Percentiles rank a stretch among this genome's conserved stretches.
Conservation (phyloP, 129 eudicot species). For the Oenanthe sinensis region DNA sequence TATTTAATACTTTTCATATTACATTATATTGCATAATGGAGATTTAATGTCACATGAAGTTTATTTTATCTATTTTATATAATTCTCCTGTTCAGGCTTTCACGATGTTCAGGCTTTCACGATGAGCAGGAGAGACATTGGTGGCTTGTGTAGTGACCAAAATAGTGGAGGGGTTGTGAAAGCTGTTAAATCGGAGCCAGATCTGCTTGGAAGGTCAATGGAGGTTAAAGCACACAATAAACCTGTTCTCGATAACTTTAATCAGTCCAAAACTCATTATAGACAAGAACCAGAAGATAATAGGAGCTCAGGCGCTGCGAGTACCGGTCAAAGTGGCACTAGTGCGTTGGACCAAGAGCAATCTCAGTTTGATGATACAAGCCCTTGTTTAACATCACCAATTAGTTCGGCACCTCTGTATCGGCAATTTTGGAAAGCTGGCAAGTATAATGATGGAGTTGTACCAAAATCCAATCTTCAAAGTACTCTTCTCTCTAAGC, state of each 20-base stretch:
- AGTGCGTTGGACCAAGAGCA: constrained; percentile 11
- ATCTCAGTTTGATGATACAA: constrained; percentile 13
- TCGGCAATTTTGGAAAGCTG: constrained; percentile 44
- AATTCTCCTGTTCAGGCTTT: neutral
- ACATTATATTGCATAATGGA: neutral
- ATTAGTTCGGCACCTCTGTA: constrained; percentile 32
- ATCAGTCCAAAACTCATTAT: neutral
- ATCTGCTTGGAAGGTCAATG: constrained; percentile 1
- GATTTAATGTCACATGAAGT: neutral
- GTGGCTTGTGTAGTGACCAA: constrained; percentile 2
- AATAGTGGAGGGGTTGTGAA: neutral
- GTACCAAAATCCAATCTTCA: constrained; percentile 6
- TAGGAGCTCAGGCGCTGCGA: constrained; percentile 1
- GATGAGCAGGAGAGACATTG: constrained; percentile 5
- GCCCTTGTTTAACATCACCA: constrained; percentile 16
- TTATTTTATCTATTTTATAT: neutral
- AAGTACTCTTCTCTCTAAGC: constrained; percentile 12
- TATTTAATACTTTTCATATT: neutral
- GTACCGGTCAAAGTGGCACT: constrained; percentile 12
- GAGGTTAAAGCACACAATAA: constrained; percentile 6
- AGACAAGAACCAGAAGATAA: constrained; percentile 9
- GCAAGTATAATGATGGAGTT: constrained; percentile 16
- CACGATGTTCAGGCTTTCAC: neutral
- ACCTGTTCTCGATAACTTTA: neutral
- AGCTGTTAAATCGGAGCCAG: constrained; percentile 8